Base-by-base conservation (phyloP, 2,329 filamentous ascomycete genomes). In the Drechslera avenae region DNA sequence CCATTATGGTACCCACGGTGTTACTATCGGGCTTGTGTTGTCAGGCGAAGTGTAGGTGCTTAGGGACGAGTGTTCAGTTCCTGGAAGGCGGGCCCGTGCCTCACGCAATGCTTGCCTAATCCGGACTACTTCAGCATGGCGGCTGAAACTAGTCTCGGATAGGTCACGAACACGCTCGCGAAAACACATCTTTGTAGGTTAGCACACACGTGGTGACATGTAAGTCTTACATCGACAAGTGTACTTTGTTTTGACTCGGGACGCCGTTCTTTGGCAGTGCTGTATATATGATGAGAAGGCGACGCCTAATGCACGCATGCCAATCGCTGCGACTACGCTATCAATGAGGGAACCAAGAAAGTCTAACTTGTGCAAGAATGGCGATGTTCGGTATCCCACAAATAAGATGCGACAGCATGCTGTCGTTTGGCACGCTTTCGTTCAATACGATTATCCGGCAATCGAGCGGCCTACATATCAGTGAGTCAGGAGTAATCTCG, bases 121-220 rank as follows among this genome's bases (percentile, higher is more conserved):
- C 14, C 30, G 44, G 53, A 33, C 35, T 50, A 51, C 32, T 26
- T 44, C 41, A 26, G 17, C 26, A 21, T 40, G 21, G 31, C 34
- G 30, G 31, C 42, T 35, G 28, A 19, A 18, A 46, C 53, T 50
- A 49, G 48, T 35, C 40, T 21, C 35, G 32, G 46, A 50, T 39
- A 28, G 28, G 42, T 33, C 37, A 44, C 43, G 39, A 56, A 26
- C 23, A 26, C 13, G 34, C 32, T 59, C 54, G 52, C 52, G 49
- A 47, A 59, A 54, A 49, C 28, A 17, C 26, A 36, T 45, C 39
- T 39, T 49, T 52, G 50, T n/a, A 54, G 50, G 31, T 52, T 59
- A 56, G 56, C 39, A 30, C 37, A 48, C 55, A 56, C 49, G 52
- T 58, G 55, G 23, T 35, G 26, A 13, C 10, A 19, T 18, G 32